These are phyloP conservation scores for Xylaria castorea DNA, from an alignment of 495 filamentous ascomycete genomes.

Conservation along the genomic window DNA sequence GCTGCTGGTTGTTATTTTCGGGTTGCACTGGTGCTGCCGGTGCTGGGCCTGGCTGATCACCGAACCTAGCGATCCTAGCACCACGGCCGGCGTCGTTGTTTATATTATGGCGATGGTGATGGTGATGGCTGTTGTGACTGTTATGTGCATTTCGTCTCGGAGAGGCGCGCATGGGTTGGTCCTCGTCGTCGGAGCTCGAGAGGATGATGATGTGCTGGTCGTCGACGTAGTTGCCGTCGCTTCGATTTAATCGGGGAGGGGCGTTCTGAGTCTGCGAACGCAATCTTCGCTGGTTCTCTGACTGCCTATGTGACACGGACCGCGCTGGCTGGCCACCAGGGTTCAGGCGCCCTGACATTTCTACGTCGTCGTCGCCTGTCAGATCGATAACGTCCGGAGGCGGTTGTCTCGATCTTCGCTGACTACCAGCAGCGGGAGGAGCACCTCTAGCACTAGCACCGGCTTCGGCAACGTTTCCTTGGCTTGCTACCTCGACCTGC, in stretches of 20 bases:
- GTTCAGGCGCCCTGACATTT: conserved; percentile 6
- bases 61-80: conserved; percentile 18
- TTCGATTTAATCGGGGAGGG: conserved; percentile 48
- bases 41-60: conserved; percentile 13
- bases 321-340: conserved; percentile 23
- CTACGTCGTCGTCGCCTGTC: conserved; percentile 47
- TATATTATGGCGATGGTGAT: no score
- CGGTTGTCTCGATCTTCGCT: conserved; percentile 21
- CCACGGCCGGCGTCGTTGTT: neutral
- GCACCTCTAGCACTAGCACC: neutral
- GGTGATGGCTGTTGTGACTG: conserved; percentile 11
- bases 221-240: conserved; percentile 49
- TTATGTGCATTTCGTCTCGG: conserved; percentile 22
- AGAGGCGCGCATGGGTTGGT: conserved; percentile 22
- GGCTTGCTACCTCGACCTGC: conserved; percentile 32
- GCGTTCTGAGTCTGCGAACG: conserved; percentile 39
- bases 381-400: conserved; percentile 48
- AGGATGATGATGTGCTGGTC: conserved; percentile 41
- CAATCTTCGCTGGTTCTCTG: conserved; percentile 42
- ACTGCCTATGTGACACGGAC: neutral
- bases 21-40: neutral
- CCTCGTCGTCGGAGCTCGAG: conserved; percentile 39
- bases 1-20: neutral
- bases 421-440: neutral
- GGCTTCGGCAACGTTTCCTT: conserved; percentile 1